Evolutionary conservation across 2,329 filamentous ascomycete genomes (phyloP).

Genomic region (Alternaria viburni): DNA sequence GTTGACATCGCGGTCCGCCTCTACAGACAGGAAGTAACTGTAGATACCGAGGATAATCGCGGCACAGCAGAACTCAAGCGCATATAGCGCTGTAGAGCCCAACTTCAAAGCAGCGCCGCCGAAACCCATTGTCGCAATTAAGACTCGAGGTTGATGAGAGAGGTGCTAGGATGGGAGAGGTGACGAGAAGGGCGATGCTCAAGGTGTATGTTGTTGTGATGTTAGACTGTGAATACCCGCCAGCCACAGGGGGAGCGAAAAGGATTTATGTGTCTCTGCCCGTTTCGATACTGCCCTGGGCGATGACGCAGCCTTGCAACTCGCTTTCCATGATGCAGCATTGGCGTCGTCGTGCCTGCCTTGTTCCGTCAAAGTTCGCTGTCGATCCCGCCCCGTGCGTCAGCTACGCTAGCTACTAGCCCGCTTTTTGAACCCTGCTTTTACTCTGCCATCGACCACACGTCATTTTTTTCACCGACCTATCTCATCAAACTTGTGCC

Average conservation of each 20-base stretch:
- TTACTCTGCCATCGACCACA: not conserved
- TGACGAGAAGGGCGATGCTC: not conserved
- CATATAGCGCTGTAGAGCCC: conserved; percentile 73
- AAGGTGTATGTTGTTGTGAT: not conserved
- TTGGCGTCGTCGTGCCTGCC: conserved; percentile 4
- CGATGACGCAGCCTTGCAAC: conserved; percentile 15
- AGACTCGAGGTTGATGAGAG: not conserved
- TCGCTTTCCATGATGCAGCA: conserved; percentile 7
- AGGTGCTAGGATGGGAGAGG: not conserved
- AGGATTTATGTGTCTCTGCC: conserved; percentile 5
- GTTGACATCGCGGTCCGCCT: conserved; percentile 66
- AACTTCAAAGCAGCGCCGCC: conserved; percentile 70
- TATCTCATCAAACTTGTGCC: not conserved
- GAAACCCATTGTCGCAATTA: conserved; percentile 58
- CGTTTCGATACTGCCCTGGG: not conserved
- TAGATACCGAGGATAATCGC: conserved; percentile 76
- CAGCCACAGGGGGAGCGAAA: not conserved
- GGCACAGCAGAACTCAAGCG: conserved; percentile 74
- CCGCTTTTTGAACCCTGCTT: conserved; percentile 7
- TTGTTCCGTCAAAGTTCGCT: conserved; percentile 1
- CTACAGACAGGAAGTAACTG: conserved; percentile 81
- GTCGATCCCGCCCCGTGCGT: conserved; percentile 9
- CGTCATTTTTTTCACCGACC: not conserved
- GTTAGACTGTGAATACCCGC: not conserved
- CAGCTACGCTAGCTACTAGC: conserved; percentile 1